Percentiles rank a stretch among this genome's conserved stretches.
Conservation (phyloP, 371 early-diverging fungal species). For the Lichtheimia hyalospora region DNA sequence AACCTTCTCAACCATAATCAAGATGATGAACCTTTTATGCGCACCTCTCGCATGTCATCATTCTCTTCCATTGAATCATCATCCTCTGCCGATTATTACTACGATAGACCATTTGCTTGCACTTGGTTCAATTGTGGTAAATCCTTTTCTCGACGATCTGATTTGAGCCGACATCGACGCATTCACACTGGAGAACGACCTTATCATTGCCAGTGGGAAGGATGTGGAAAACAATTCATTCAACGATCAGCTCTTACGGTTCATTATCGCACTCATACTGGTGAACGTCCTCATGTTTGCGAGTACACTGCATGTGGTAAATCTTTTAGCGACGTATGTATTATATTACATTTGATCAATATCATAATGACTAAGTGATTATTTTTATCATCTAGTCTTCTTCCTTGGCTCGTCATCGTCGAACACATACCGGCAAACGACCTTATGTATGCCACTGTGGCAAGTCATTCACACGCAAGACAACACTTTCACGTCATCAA, state of each 20-base stretch:
- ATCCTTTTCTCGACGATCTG: slow-evolving; percentile 76
- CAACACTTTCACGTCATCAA: slow-evolving; percentile 66
- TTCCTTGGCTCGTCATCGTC: slow-evolving; percentile 44
- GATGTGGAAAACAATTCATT: slow-evolving; percentile 75
- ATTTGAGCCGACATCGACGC: slow-evolving; percentile 70
- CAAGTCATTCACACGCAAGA: slow-evolving; percentile 66
- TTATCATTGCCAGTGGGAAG: slow-evolving; percentile 61
- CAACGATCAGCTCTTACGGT: slow-evolving; percentile 81
- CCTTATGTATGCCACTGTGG: slow-evolving; percentile 52
- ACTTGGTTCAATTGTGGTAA: slow-evolving; percentile 65
- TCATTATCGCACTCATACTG: slow-evolving; percentile 79
- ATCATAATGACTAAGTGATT: neutral
- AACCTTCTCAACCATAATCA: slow-evolving; percentile 30
- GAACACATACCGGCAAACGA: slow-evolving; percentile 47
- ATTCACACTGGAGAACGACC: slow-evolving; percentile 81
- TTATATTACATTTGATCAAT: neutral
- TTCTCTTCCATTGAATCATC: neutral
- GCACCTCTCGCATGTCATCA: neutral
- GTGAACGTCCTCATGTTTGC: slow-evolving; percentile 77
- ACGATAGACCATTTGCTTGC: slow-evolving; percentile 59
- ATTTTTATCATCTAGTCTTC: slow-evolving; percentile 39
- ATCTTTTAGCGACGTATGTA: slow-evolving; percentile 60
- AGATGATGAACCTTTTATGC: neutral
- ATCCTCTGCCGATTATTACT: slow-evolving; percentile 1
- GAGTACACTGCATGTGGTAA: slow-evolving; percentile 56